Evolutionary conservation across 495 filamentous ascomycete genomes (phyloP).

Genomic region (Hyaloscypha bicolor): DNA sequence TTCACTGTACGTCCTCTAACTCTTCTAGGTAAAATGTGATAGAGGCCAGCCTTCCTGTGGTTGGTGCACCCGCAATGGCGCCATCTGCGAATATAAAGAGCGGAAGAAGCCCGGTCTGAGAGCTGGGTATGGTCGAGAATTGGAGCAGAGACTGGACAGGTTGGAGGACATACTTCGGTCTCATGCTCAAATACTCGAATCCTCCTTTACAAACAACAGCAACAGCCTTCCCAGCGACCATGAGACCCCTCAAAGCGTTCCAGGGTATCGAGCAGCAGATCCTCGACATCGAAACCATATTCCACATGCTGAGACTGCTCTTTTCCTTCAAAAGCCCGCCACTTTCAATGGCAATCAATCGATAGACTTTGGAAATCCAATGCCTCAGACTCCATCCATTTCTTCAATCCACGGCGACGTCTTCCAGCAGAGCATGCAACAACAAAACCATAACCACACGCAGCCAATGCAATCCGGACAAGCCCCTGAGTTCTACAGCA

Average conservation of each 20-base stretch:
- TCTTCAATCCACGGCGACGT: conserved; percentile 28
- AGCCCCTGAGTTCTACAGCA: conserved; percentile 42
- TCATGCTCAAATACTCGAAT: conserved; percentile 49
- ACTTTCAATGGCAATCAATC: conserved; percentile 33
- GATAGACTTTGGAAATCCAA: conserved; percentile 30
- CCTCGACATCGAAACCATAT: conserved; percentile 42
- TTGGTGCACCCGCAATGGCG: conserved; percentile 81
- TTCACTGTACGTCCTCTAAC: conserved; percentile 4
- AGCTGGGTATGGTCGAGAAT: conserved; percentile 84
- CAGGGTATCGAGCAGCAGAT: conserved; percentile 41
- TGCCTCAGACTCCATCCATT: conserved; percentile 31
- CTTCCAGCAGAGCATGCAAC: conserved; percentile 29
- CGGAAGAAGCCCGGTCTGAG: conserved; percentile 74
- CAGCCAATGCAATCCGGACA: conserved; percentile 27
- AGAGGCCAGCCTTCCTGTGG: conserved; percentile 83
- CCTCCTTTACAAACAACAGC: conserved; percentile 39
- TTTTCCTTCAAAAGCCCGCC: conserved; percentile 64
- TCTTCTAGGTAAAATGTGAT: conserved; percentile 71
- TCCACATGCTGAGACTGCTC: conserved; percentile 60
- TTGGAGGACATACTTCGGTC: conserved; percentile 51
- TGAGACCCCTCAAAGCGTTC: conserved; percentile 36
- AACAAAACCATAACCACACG: conserved; percentile 15
- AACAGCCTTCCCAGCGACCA: conserved; percentile 49
- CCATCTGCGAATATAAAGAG: conserved; percentile 80
- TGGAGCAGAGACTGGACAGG: conserved; percentile 76